Conservation (phyloP, 305 asterid genomes). For the Rubia balearica region DNA sequence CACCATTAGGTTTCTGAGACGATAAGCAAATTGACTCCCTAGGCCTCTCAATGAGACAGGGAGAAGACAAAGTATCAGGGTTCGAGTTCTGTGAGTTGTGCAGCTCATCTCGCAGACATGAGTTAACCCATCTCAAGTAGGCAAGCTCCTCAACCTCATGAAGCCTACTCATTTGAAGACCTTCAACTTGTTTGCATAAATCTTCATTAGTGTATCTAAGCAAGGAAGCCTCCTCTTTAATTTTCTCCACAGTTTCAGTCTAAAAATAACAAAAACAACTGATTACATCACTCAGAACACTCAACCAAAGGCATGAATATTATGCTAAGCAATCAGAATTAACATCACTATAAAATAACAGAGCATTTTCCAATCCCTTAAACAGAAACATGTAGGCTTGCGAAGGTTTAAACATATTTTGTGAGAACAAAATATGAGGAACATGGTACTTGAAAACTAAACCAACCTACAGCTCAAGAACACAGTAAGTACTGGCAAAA, state of each 20-base stretch:
- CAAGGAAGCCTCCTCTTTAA: constrained; percentile 68
- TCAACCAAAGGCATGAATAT: neutral
- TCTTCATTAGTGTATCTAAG: constrained; percentile 70
- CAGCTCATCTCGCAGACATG: constrained; percentile 71
- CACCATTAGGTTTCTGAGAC: constrained; percentile 48
- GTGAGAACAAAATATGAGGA: neutral
- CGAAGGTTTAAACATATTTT: neutral
- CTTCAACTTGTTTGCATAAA: constrained; percentile 88
- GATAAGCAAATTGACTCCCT: constrained; percentile 55
- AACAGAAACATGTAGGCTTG: constrained; percentile 5
- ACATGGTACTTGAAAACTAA: neutral
- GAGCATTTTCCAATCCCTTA: neutral
- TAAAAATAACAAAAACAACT: constrained; percentile 21
- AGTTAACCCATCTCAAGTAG: constrained; percentile 83
- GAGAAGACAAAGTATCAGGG: constrained; percentile 39
- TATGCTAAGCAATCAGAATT: neutral
- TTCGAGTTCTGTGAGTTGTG: constrained; percentile 36
- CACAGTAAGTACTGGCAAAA: neutral
- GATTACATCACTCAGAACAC: constrained; percentile 9
- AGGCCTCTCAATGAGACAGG: constrained; percentile 34
- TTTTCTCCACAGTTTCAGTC: constrained; percentile 51
- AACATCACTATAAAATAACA: neutral
- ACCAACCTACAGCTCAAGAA: neutral
- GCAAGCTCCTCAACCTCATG: constrained; percentile 94
- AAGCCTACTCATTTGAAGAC: constrained; percentile 78